These are phyloP conservation scores for Nannochloris sp. DNA, from an alignment of 139 green algal genomes.

Conservation along the genomic window DNA sequence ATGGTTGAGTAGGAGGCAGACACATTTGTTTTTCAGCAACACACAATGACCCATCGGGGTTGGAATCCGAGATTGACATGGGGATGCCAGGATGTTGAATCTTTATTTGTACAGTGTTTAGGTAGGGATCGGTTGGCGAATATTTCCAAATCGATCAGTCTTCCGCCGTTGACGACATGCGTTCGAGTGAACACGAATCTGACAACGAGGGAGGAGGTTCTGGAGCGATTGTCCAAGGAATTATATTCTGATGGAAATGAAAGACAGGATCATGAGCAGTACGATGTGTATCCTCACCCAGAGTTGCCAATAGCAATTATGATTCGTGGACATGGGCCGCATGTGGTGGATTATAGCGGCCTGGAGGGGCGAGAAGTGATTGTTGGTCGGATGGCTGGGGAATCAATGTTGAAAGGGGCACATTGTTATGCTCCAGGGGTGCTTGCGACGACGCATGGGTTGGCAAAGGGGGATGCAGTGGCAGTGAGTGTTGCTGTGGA, in stretches of 20 bases:
- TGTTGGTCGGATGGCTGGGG: constrained; percentile 65
- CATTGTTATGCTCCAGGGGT: constrained; percentile 64
- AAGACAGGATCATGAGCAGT: background rate
- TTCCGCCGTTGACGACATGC: constrained; percentile 52
- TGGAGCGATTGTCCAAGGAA: constrained; percentile 8
- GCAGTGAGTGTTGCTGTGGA: constrained; percentile 58
- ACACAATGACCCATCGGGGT: no score
- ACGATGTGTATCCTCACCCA: constrained; percentile 22
- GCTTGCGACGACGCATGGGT: constrained; percentile 19
- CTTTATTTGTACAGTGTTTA: constrained; percentile 43
- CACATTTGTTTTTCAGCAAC: no score
- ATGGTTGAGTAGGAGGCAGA: no score
- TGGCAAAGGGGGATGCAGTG: constrained; percentile 62
- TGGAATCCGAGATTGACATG: constrained; percentile 13
- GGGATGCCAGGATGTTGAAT: constrained; percentile 26
- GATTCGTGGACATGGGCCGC: constrained; percentile 40
- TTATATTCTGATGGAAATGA: background rate
- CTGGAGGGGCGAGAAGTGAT: constrained; percentile 57
- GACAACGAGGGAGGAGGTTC: constrained; percentile 17
- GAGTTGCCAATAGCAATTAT: constrained; percentile 38
- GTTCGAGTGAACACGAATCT: constrained; percentile 60
- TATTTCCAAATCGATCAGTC: constrained; percentile 34
- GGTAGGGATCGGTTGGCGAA: constrained; percentile 24
- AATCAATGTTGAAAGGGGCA: constrained; percentile 71
- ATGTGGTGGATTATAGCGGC: constrained; percentile 12